Evolutionary conservation across 2,329 filamentous ascomycete genomes (phyloP).

Genomic region (Magnaporthiopsis poae): DNA sequence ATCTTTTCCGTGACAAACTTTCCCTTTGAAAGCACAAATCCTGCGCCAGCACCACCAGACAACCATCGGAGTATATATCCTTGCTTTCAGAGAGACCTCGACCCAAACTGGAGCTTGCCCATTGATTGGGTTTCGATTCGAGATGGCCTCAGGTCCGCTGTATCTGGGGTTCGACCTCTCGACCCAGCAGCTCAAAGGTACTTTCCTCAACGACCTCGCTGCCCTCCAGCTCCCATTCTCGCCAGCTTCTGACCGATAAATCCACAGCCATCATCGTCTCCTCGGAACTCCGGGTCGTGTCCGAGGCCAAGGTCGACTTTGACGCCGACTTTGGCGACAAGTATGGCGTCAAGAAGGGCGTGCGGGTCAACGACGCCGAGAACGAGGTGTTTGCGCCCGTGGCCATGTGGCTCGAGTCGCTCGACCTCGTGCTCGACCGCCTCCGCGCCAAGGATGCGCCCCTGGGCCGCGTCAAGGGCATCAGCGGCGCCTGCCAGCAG

Average conservation of each 20-base stretch:
- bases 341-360: slow-evolving; percentile 80
- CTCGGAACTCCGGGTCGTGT: slow-evolving; percentile 67
- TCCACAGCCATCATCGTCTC: slow-evolving; percentile 66
- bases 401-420: slow-evolving; percentile 84
- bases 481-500: slow-evolving; percentile 91
- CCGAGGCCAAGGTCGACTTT: slow-evolving; percentile 89
- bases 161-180: slow-evolving; percentile 94
- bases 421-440: slow-evolving; percentile 72
- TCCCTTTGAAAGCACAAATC: not conserved
- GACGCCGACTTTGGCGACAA: slow-evolving; percentile 66
- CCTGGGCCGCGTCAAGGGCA: slow-evolving; percentile 63
- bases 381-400: slow-evolving; percentile 89
- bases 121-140: not conserved
- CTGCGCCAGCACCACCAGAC: too few species aligned
- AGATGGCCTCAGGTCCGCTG: slow-evolving; percentile 40
- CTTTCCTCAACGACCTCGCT: slow-evolving; percentile 17
- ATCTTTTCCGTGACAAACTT: not conserved
- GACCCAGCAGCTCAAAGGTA: slow-evolving; percentile 90
- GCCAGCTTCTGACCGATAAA: too few species aligned
- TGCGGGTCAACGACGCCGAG: slow-evolving; percentile 69
- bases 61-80: not conserved
- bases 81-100: not conserved
- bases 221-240: not conserved
- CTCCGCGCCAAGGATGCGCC: slow-evolving; percentile 62
- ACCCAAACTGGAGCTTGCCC: not conserved